A percentile compares a stretch with the other conserved stretches of the same genome.
phyloP scores from a whole-genome alignment of 2,329 filamentous ascomycete species.

The Cryphonectria radicalis region DNA sequence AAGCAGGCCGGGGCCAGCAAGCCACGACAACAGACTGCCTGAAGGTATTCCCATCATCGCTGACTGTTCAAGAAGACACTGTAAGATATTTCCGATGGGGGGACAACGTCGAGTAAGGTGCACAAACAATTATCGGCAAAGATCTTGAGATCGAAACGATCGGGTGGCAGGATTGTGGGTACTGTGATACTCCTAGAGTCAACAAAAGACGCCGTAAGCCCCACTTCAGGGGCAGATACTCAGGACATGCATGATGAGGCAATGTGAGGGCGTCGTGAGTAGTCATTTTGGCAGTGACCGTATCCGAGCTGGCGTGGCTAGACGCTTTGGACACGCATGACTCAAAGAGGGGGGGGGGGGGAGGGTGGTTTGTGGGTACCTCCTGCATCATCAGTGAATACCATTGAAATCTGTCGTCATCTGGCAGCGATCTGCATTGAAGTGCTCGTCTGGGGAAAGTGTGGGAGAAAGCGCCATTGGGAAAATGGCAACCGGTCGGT shows the following conservation, averaged over 20 bases:
- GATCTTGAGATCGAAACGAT: background rate
- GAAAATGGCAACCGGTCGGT: background rate
- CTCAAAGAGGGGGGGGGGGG: background rate
- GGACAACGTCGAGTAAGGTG: background rate
- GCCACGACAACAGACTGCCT: background rate
- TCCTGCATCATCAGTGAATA: background rate
- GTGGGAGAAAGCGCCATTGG: background rate
- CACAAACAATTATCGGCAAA: background rate
- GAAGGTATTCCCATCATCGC: background rate
- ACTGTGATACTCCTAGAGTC: background rate
- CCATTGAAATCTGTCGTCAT: conserved; percentile 18
- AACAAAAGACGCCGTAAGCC: too few relatives aligned
- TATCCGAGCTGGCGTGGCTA: conserved; percentile 17
- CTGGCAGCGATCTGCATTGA: conserved; percentile 26
- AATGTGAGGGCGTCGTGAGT: conserved; percentile 30
- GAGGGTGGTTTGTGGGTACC: background rate
- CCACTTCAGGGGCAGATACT: background rate
- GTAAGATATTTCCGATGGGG: background rate
- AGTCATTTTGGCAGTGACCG: conserved; percentile 21
- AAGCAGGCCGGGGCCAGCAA: background rate
- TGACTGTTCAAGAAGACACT: background rate
- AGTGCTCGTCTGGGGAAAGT: conserved; percentile 3
- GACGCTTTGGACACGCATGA: conserved; percentile 3
- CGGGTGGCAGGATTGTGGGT: background rate
- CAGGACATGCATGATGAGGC: conserved; percentile 20